Evolutionary conservation across 2,329 filamentous ascomycete species (phyloP).

Genomic region (Aaosphaeria pasadenensis): DNA sequence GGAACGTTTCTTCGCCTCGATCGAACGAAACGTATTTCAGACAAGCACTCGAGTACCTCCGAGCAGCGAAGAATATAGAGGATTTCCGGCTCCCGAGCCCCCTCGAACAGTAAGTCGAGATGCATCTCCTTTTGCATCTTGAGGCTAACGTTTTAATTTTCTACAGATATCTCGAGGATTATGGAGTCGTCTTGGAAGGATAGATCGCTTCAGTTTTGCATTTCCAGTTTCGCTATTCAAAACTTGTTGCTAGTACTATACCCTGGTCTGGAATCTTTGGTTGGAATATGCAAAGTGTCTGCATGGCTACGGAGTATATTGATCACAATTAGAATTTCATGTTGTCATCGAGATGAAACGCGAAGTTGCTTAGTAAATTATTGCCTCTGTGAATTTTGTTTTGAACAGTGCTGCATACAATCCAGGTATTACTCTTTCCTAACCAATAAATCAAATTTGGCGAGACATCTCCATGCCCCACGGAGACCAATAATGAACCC

Average conservation of each 20-base stretch:
- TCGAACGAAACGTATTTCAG: slow-evolving; percentile 45
- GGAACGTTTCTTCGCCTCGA: slow-evolving; percentile 48
- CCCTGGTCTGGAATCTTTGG: slow-evolving; percentile 5
- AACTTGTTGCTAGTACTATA: neutral
- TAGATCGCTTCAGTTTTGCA: too few species aligned
- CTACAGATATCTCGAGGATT: slow-evolving; percentile 44
- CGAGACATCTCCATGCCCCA: too few species aligned
- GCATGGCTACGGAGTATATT: neutral
- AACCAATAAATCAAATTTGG: too few species aligned
- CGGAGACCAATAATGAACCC: too few species aligned
- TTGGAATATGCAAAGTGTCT: neutral
- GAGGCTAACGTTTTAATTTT: neutral
- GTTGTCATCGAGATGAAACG: too few species aligned
- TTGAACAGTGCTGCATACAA: too few species aligned
- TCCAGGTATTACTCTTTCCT: too few species aligned
- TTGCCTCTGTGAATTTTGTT: too few species aligned
- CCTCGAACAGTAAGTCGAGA: slow-evolving; percentile 43
- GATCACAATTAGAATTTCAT: too few species aligned
- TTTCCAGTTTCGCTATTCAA: neutral
- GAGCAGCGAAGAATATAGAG: slow-evolving; percentile 40
- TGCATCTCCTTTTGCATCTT: neutral
- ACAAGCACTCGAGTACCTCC: slow-evolving; percentile 46
- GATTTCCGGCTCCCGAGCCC: slow-evolving; percentile 44
- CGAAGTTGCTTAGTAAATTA: too few species aligned
- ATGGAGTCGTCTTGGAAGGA: slow-evolving; percentile 23